Evolutionary conservation across 768 basidiomycete species (phyloP), one percentile per base, ranked within the genome.

Genomic region (Lyophyllum atratum): DNA sequence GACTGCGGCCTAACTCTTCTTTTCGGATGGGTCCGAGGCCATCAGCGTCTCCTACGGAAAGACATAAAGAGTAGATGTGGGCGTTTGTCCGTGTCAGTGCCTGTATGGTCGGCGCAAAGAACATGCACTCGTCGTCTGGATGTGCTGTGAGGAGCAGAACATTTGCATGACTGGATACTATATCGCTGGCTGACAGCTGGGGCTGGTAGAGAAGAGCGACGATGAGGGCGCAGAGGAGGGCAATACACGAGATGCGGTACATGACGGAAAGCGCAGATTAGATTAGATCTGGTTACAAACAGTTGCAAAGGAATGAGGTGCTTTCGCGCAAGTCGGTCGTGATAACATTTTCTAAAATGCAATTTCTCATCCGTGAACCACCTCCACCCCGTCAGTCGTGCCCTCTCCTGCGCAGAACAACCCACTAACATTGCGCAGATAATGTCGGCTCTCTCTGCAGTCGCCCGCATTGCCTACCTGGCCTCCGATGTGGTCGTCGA

Each of bases 51-150:
- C 95, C 94, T 21, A 72, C 76, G 5, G 92, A 94, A 52, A 98
- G 66, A 57, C 92, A 94, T 17, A 95, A 66, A 0, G 83, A 89
- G 60, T 75, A 83, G 0, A 39, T 51, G 39, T 26, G 47, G 29
- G 43, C 64, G 59, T 52, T 29, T 47, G 66, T 43, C 26, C 55
- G 51, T 26, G 25, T 39, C 61, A 95, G 76, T 2, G 81, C 78
- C 29, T 87, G 73, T 14, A 96, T 70, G 0, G 92, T 94, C 0
- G 95, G 95, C 3, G 87, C 86, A 69, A 98, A 98, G 79, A 98
- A 98, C 80, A 95, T 83, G 69, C 86, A 87, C 74, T 97, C 95
- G 68, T 98, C 95, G 68, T 97, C 95, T 2, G 95, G 95, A 68
- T 98, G 95, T 25, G 95, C 93, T 0, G 95, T 96, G 44, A 98